Conservation (phyloP, 345 rosid species). For the Hibiscus trionum region DNA sequence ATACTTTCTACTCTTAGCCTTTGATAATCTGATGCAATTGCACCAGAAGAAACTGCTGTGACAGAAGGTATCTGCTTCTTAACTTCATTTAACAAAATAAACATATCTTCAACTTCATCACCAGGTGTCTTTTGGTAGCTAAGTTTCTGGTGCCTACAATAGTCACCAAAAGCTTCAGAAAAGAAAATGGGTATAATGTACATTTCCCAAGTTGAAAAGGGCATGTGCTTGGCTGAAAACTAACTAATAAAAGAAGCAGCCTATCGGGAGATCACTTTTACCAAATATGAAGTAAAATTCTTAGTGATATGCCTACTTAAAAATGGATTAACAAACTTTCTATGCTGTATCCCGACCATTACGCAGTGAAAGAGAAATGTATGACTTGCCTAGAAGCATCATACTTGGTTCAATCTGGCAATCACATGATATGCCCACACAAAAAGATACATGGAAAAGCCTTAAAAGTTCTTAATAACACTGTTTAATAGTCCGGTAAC, state of each 20-base stretch:
- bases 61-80: slow-evolving; percentile 76
- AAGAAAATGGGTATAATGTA: neutral
- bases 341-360: neutral
- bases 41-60: slow-evolving; percentile 86
- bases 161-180: slow-evolving; percentile 2
- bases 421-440: neutral
- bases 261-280: neutral
- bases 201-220: neutral
- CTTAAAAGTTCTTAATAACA: neutral
- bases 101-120: slow-evolving; percentile 15
- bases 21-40: slow-evolving; percentile 95
- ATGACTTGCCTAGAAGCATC: neutral
- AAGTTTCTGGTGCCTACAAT: slow-evolving; percentile 60
- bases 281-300: neutral
- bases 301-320: neutral
- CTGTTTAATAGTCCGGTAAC: neutral
- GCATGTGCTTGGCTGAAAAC: neutral
- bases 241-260: neutral
- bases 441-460: neutral
- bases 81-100: slow-evolving; percentile 60
- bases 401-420: neutral
- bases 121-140: slow-evolving; percentile 61
- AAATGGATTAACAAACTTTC: neutral
- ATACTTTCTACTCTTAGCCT: slow-evolving; percentile 90
- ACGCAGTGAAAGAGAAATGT: neutral